phyloP scores from a whole-genome alignment of 768 basidiomycete genomes.

The Tephrocybe sp. region DNA sequence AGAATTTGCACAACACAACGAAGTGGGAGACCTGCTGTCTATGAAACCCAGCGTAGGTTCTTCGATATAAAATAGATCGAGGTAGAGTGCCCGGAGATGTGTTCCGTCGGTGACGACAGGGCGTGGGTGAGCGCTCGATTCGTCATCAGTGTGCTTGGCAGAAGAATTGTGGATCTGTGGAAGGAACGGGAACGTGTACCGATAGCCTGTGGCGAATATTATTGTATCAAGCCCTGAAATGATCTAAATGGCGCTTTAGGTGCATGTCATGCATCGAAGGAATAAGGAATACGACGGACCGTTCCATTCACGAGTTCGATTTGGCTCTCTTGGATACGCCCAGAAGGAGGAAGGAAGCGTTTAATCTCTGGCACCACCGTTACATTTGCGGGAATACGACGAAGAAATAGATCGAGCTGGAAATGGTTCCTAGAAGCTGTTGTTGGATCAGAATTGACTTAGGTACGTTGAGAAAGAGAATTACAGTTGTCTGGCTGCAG shows the following conservation, averaged over 20 bases:
- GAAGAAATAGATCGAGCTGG: conserved; percentile 15
- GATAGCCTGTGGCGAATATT: conserved; percentile 41
- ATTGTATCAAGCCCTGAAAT: conserved; percentile 34
- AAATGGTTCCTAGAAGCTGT: conserved; percentile 3
- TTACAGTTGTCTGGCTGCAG: conserved; percentile 5
- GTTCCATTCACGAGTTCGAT: conserved; percentile 39
- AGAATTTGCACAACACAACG: background rate
- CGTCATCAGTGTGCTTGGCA: conserved; percentile 12
- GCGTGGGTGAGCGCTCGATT: conserved; percentile 21
- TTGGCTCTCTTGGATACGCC: conserved; percentile 20
- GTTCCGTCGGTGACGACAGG: conserved; percentile 41
- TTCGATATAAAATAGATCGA: conserved; percentile 41
- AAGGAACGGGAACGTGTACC: conserved; percentile 45
- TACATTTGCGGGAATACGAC: conserved; percentile 29
- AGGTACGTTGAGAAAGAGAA: background rate
- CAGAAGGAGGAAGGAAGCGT: conserved; percentile 26
- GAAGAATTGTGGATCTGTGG: conserved; percentile 31
- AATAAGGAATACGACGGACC: conserved; percentile 18
- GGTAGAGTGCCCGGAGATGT: conserved; percentile 36
- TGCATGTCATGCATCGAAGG: background rate
- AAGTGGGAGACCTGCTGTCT: conserved; percentile 24
- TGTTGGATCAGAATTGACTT: background rate
- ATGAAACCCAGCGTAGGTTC: conserved; percentile 43
- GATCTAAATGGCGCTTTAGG: conserved; percentile 12
- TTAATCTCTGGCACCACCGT: conserved; percentile 40